Conservation (phyloP, 1,139 yeast genomes). For the Schwanniomyces etchellsii region DNA sequence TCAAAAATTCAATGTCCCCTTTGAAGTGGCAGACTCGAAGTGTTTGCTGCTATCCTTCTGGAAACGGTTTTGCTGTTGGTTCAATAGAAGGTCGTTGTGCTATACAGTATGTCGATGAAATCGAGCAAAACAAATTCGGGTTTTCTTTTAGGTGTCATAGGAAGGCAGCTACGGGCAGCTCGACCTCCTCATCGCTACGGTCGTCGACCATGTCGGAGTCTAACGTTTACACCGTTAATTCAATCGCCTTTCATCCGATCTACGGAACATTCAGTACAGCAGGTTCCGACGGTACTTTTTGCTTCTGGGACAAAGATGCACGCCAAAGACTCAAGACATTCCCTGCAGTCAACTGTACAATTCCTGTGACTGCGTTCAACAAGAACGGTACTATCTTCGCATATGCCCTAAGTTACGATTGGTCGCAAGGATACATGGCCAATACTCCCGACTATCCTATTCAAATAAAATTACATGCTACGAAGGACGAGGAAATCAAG, state of each 20-base stretch:
- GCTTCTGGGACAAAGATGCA: conserved; percentile 96
- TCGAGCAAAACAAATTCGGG: conserved; percentile 64
- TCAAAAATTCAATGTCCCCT: conserved; percentile 73
- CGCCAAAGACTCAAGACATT: conserved; percentile 82
- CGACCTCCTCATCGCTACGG: conserved; percentile 32
- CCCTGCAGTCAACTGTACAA: conserved; percentile 66
- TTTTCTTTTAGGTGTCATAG: conserved; percentile 96
- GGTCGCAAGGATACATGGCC: conserved; percentile 85
- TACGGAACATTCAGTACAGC: conserved; percentile 92
- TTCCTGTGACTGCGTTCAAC: conserved; percentile 77
- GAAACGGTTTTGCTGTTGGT: conserved; percentile 89
- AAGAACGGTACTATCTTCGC: conserved; percentile 82
- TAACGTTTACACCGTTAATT: conserved; percentile 70
- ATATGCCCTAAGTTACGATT: conserved; percentile 89
- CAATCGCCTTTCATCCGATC: conserved; percentile 80
- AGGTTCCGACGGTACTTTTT: conserved; percentile 91
- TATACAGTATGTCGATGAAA: conserved; percentile 87
- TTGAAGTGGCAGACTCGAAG: conserved; percentile 87
- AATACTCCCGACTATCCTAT: conserved; percentile 74
- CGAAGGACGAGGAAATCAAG: conserved; percentile 81
- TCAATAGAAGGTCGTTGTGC: conserved; percentile 96
- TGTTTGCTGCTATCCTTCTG: conserved; percentile 79
- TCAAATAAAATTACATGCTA: conserved; percentile 75
- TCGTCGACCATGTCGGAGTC: conserved; percentile 32
- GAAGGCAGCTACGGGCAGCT: conserved; percentile 30